Base-by-base conservation (phyloP, 768 basidiomycete genomes). In the Tephrocybe sp. region DNA sequence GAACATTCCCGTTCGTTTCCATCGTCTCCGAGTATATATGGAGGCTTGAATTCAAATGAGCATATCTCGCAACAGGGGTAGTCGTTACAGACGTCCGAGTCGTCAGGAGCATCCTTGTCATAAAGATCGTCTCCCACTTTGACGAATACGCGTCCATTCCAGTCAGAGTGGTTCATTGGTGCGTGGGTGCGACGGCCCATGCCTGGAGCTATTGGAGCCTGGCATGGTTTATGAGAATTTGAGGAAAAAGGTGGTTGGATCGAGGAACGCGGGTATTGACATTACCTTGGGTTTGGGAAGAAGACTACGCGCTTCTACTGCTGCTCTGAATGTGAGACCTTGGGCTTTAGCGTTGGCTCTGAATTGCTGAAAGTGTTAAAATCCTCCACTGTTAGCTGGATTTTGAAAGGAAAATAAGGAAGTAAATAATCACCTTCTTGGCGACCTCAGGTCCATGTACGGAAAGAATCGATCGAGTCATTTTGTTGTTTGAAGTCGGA, bases 141-240 rank as follows among this genome's bases (percentile, higher is more conserved):
- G 10, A 57, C 29, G 18, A 47, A 50, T 15, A 10, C 27, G 2
- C 33, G 44, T 3, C 55, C 52, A n/a, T 53, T 49, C 55, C 52
- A 52, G 22, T 39, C 27, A 18, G 42, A 38, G 6, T 45, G 37
- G 1, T 25, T 30, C 24, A 52, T 52, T 13, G 13, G 39, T 4
- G 45, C 50, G 16, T 46, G 50, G 13, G 36, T 40, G 24, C 50
- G 45, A 11, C 53, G 53, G 15, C 47, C 52, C 47, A 43, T 44
- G 1, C 52, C 46, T 27, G 44, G 50, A 4, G 50, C 44, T 7
- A 52, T 27, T 13, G 49, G 22, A 12, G 23, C 16, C 50, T 52
- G 12, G 24, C 7, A 19, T 3, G 25, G 12, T 22, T 19, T 11
- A 44, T 33, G 16, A 33, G 18, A 31, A 12, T 5, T 21, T 7